phyloP scores from a whole-genome alignment of 352 stramenopile genomes.

The Phytophthora cactorum region DNA sequence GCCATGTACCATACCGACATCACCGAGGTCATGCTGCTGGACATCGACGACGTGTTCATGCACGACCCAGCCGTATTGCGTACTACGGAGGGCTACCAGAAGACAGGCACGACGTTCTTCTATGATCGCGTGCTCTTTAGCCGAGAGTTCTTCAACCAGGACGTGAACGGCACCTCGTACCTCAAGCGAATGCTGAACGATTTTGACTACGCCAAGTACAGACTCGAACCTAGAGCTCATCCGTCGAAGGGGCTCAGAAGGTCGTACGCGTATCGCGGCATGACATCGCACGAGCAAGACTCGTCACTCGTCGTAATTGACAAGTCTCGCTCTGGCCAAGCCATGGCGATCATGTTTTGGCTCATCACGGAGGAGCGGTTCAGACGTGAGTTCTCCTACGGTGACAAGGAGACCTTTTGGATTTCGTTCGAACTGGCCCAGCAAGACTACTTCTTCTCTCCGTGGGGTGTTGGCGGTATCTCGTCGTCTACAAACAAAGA shows the following conservation, averaged over 20 bases:
- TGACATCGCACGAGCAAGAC: slow-evolving; percentile 67
- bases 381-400: slow-evolving; percentile 55
- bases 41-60: slow-evolving; percentile 54
- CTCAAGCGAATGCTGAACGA: slow-evolving; percentile 48
- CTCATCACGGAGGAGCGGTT: slow-evolving; percentile 68
- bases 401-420: slow-evolving; percentile 80
- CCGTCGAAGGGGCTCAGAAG: slow-evolving; percentile 34
- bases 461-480: slow-evolving; percentile 57
- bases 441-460: slow-evolving; percentile 61
- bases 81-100: slow-evolving; percentile 43
- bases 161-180: slow-evolving; percentile 37
- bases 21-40: slow-evolving; percentile 52
- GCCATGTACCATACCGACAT: slow-evolving; percentile 55
- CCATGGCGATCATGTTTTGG: slow-evolving; percentile 62
- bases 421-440: slow-evolving; percentile 64
- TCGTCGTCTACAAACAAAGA: slow-evolving; percentile 54
- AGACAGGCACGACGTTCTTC: slow-evolving; percentile 61
- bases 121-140: slow-evolving; percentile 67
- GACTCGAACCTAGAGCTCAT: slow-evolving; percentile 17
- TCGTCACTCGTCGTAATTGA: slow-evolving; percentile 70
- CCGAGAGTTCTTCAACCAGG: slow-evolving; percentile 54
- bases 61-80: slow-evolving; percentile 38
- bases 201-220: slow-evolving; percentile 60
- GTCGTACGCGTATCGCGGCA: slow-evolving; percentile 46
- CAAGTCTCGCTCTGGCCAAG: slow-evolving; percentile 50